These are phyloP conservation scores for Cnidoscolus chayamansa DNA, from an alignment of 441 rosid species.

Conservation along the genomic window DNA sequence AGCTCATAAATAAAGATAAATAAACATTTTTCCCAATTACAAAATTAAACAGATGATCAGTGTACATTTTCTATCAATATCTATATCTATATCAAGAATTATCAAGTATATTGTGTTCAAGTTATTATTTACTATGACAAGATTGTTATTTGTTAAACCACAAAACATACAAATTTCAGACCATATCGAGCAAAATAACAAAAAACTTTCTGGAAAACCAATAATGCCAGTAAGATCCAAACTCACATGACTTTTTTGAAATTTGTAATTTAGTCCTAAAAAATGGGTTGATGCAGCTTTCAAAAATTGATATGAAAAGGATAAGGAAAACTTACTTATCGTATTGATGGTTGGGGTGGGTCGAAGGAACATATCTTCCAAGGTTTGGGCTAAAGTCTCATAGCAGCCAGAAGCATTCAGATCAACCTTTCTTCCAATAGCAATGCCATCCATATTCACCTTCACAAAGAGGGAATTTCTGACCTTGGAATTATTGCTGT, in stretches of 20 bases:
- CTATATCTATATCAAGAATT: not conserved
- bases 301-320: conserved; percentile 7
- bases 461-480: conserved; percentile 66
- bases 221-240: not conserved
- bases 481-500: conserved; percentile 28
- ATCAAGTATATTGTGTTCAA: not conserved
- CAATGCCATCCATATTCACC: conserved; percentile 89
- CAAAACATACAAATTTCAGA: conserved; percentile 1
- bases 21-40: not conserved
- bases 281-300: conserved; percentile 5
- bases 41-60: conserved; percentile 1
- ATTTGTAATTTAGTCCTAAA: not conserved
- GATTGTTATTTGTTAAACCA: not conserved
- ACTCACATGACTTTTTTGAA: not conserved
- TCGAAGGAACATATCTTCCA: conserved; percentile 71
- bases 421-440: conserved; percentile 88
- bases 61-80: not conserved
- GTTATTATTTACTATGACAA: not conserved
- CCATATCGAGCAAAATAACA: not conserved
- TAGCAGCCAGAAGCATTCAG: conserved; percentile 67
- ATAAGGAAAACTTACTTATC: conserved; percentile 32
- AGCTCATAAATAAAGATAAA: not conserved
- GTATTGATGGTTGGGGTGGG: conserved; percentile 32
- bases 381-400: conserved; percentile 55
- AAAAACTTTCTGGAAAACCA: conserved; percentile 1